A percentile compares a stretch with the other conserved stretches of the same genome.
phyloP scores from a whole-genome alignment of 2,329 filamentous ascomycete genomes.

The Huntiella savannae region DNA sequence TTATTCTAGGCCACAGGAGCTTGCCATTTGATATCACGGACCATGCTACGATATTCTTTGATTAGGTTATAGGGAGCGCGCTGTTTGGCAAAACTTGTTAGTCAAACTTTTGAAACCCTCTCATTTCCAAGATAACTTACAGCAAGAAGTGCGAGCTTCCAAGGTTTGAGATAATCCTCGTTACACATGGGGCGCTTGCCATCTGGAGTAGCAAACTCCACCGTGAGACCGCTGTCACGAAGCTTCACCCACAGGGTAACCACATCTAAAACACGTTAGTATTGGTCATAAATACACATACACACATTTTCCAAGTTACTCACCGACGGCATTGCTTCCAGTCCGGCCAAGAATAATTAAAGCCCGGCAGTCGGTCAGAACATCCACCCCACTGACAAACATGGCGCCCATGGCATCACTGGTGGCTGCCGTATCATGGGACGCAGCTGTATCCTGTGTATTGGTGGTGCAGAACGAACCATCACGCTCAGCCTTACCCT shows the following conservation, averaged over 20 bases:
- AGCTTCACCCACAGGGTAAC: constrained; percentile 6
- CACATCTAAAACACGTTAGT: constrained; percentile 3
- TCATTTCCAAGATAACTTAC: background rate
- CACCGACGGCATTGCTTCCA: constrained; percentile 9
- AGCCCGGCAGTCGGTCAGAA: background rate
- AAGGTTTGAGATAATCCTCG: constrained; percentile 4
- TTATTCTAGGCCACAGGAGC: constrained; percentile 2
- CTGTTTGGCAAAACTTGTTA: background rate
- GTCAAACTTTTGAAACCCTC: background rate
- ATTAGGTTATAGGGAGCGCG: constrained; percentile 8
- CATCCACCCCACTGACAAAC: constrained; percentile 2
- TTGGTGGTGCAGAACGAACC: no score
- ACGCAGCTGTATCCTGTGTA: background rate
- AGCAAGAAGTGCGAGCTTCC: constrained; percentile 5
- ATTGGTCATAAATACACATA: background rate
- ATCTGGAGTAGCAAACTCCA: constrained; percentile 9
- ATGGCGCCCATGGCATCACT: background rate
- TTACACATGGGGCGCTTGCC: constrained; percentile 4
- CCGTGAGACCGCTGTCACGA: constrained; percentile 4
- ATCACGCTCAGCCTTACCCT: no score
- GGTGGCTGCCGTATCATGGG: background rate
- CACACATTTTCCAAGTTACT: background rate
- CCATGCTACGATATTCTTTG: constrained; percentile 6
- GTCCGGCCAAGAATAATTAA: constrained; percentile 5
- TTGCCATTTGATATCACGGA: constrained; percentile 4